A percentile compares a stretch with the other conserved stretches of the same genome.
Evolutionary conservation across 2,329 filamentous ascomycete genomes (phyloP).

Genomic region (Microdochium bolleyi): DNA sequence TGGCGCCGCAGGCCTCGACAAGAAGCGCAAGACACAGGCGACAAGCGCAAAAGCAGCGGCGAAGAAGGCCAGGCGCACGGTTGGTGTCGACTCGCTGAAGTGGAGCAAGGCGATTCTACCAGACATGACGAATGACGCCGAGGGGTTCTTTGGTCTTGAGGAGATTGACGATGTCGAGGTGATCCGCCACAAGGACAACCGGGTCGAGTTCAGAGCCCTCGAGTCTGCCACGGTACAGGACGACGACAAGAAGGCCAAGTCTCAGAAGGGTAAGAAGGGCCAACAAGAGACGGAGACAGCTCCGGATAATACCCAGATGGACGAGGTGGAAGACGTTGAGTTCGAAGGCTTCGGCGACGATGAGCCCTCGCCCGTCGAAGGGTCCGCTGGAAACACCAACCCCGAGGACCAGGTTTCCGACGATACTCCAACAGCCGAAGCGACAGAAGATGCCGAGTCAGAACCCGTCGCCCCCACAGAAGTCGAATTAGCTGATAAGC

Average conservation of each 20-base stretch:
- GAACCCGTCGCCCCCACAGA: neutral
- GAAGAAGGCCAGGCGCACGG: constrained; percentile 28
- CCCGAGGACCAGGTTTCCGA: constrained; percentile 9
- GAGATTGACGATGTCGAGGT: constrained; percentile 89
- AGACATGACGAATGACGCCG: constrained; percentile 78
- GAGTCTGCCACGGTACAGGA: neutral
- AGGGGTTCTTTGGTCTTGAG: constrained; percentile 86
- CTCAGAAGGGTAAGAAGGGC: constrained; percentile 8
- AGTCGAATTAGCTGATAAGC: constrained; percentile 5
- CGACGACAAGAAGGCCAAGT: constrained; percentile 2
- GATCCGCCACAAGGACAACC: constrained; percentile 52
- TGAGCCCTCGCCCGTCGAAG: constrained; percentile 17
- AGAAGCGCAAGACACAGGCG: constrained; percentile 13
- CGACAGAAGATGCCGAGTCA: constrained; percentile 6
- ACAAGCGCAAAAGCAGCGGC: constrained; percentile 8
- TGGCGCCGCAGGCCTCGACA: constrained; percentile 1
- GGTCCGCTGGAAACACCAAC: neutral
- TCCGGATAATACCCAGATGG: constrained; percentile 1
- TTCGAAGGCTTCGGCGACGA: constrained; percentile 61
- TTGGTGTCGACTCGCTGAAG: constrained; percentile 39
- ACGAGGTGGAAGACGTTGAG: constrained; percentile 37
- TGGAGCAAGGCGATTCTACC: constrained; percentile 60
- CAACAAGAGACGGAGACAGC: constrained; percentile 9
- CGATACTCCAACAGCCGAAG: constrained; percentile 11
- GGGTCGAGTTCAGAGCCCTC: constrained; percentile 43